These are phyloP conservation scores for Vigna radiata DNA, from an alignment of 306 rosid genomes.

Conservation along the genomic window DNA sequence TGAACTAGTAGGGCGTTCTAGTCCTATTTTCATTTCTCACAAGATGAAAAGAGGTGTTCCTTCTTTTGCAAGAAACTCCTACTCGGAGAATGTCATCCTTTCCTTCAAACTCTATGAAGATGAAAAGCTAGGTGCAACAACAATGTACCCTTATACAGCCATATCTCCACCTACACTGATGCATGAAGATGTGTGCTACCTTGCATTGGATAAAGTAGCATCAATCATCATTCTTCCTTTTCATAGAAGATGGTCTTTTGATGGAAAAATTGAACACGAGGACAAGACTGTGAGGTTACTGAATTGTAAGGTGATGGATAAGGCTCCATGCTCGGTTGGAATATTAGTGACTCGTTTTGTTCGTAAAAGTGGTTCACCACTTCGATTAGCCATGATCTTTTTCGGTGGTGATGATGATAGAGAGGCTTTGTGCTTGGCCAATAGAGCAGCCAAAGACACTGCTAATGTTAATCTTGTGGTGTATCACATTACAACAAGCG, in stretches of 20 bases:
- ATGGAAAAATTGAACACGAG: slow-evolving; percentile 53
- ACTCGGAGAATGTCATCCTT: slow-evolving; percentile 49
- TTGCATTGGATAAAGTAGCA: slow-evolving; percentile 57
- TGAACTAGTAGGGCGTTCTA: slow-evolving; percentile 50
- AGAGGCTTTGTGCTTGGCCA: slow-evolving; percentile 60
- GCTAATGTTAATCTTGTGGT: slow-evolving; percentile 40
- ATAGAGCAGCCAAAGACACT: slow-evolving; percentile 42
- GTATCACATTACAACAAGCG: slow-evolving; percentile 40
- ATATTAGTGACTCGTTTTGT: slow-evolving; percentile 47
- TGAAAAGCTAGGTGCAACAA: slow-evolving; percentile 43
- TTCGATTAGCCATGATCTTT: slow-evolving; percentile 52
- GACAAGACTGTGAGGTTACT: slow-evolving; percentile 50
- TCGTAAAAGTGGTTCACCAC: slow-evolving; percentile 10
- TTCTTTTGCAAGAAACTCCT: slow-evolving; percentile 23
- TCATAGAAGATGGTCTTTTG: slow-evolving; percentile 54
- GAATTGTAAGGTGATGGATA: slow-evolving; percentile 51
- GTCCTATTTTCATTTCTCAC: slow-evolving; percentile 57
- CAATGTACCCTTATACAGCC: slow-evolving; percentile 53
- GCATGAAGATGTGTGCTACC: slow-evolving; percentile 64
- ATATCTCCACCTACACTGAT: slow-evolving; percentile 54
- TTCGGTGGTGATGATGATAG: slow-evolving; percentile 65
- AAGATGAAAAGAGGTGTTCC: slow-evolving; percentile 35
- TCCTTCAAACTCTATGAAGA: slow-evolving; percentile 39
- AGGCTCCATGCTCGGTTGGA: slow-evolving; percentile 63
- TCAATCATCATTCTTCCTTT: slow-evolving; percentile 61